Evolutionary conservation across 805 yeast species (phyloP), one percentile per base, ranked within the genome.

Genomic region (Candida xyloterini): DNA sequence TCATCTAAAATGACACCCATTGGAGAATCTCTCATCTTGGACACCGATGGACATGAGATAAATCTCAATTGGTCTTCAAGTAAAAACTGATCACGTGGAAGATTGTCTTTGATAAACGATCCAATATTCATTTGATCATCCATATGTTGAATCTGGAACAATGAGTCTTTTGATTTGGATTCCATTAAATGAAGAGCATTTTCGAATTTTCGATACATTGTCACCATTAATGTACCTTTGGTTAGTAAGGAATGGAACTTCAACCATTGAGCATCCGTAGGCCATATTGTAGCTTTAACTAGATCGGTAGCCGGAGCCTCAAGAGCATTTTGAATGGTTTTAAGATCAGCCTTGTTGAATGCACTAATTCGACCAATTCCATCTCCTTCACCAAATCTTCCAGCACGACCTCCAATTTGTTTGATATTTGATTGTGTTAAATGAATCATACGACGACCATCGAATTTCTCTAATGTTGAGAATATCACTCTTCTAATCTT

Each of bases 341-440:
- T 52, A 40, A 82, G 61, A 29, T 75, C 81, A 3, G 57, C 52
- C 2, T 51, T 35, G 13, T 63, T 59, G 42, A 79, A 65, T 0
- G 89, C 78, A 0, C 83, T 71, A 1, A 84, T 80, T 49, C 68
- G 67, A 0, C 82, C 82, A 24, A 61, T 54, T 10, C 55, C 48
- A 13, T 50, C 55, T 20, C 61, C 62, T 25, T 59, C 52, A 13
- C 67, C 67, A 47, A 67, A 93, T 45, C 99, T 66, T 1, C 99
- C 99, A 0, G 99, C 99, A 47, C 99, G 71, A 1, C 99, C 99
- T 4, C 93, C 97, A 45, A 93, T 91, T 59, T 93, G 99, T 59
- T 89, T 90, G 21, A 83, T 73, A 40, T 81, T 79, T 0, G 96
- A 83, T 4, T 73, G 63, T 0, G 84, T 67, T 22, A 93, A 59